Conservation (phyloP, 306 rosid species). For the Myrica gale region DNA sequence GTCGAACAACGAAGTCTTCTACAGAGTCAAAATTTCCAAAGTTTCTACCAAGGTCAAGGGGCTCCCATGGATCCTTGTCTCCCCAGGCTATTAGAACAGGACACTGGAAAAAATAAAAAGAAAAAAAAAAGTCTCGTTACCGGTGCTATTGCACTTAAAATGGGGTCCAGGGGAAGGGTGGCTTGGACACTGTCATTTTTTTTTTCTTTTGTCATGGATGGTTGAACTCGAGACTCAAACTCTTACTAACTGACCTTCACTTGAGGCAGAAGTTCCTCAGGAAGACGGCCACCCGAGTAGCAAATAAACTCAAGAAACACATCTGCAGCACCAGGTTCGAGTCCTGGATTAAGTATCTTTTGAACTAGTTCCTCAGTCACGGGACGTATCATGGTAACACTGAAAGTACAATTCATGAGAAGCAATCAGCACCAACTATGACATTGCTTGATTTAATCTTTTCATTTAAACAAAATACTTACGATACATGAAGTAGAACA, state of each 20-base stretch:
- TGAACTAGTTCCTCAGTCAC: constrained; percentile 88
- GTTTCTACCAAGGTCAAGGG: constrained; percentile 73
- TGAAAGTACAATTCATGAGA: constrained; percentile 36
- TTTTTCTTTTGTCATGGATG: background rate
- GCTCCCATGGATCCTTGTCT: constrained; percentile 99
- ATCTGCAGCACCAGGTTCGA: constrained; percentile 89
- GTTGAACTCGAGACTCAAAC: background rate
- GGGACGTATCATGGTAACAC: constrained; percentile 91
- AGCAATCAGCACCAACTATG: constrained; percentile 12
- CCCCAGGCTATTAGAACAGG: constrained; percentile 96
- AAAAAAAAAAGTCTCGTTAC: background rate
- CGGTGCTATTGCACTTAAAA: background rate
- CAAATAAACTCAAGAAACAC: constrained; percentile 93
- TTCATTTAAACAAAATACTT: constrained; percentile 1
- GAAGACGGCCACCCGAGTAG: constrained; percentile 95
- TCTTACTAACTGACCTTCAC: constrained; percentile 56
- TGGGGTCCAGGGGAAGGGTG: background rate
- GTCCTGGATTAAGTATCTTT: constrained; percentile 82
- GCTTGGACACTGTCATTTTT: background rate
- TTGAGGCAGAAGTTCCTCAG: constrained; percentile 85
- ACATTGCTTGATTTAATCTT: background rate
- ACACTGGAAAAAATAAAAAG: constrained; percentile 51
- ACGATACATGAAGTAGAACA: background rate
- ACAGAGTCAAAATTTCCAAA: constrained; percentile 65
- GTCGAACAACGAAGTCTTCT: constrained; percentile 78